These are phyloP conservation scores for Thermothelomyces thermophilus DNA, from an alignment of 2,329 filamentous ascomycete genomes.

Conservation along the genomic window DNA sequence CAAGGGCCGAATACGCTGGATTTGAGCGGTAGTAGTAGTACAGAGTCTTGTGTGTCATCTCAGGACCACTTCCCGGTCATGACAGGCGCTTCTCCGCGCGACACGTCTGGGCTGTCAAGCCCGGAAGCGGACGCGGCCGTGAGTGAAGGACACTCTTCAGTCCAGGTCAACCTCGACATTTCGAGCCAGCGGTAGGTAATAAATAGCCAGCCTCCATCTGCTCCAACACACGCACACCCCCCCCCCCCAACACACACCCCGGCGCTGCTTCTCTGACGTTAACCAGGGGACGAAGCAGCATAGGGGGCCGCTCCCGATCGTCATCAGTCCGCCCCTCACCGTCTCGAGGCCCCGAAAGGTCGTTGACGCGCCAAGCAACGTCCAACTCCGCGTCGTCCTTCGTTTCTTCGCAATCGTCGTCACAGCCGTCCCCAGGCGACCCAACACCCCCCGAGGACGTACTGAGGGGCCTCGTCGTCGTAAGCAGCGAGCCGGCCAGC, in stretches of 20 bases:
- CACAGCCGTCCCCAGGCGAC: constrained; percentile 7
- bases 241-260: too few relatives aligned
- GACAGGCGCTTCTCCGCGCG: constrained; percentile 4
- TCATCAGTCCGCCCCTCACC: constrained; percentile 14
- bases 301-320: constrained; percentile 4
- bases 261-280: not conserved
- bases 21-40: too few relatives aligned
- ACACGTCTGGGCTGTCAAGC: constrained; percentile 10
- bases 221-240: too few relatives aligned
- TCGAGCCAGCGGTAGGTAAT: constrained; percentile 20
- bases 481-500: too few relatives aligned
- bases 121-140: constrained; percentile 12
- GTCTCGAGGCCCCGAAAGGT: constrained; percentile 11
- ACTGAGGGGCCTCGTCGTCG: constrained; percentile 22
- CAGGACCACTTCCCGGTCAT: constrained; percentile 10
- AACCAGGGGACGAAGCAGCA: constrained; percentile 13
- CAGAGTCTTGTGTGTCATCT: too few relatives aligned
- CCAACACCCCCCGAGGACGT: constrained; percentile 16
- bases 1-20: too few relatives aligned
- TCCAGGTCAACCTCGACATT: constrained; percentile 21
- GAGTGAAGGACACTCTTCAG: constrained; percentile 22
- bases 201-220: too few relatives aligned
- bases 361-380: constrained; percentile 12
- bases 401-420: constrained; percentile 9
- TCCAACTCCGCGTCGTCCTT: constrained; percentile 17